Evolutionary conservation across 345 rosid species (phyloP), one percentile per base, ranked within the genome.

Genomic region (Lepidium didymum): DNA sequence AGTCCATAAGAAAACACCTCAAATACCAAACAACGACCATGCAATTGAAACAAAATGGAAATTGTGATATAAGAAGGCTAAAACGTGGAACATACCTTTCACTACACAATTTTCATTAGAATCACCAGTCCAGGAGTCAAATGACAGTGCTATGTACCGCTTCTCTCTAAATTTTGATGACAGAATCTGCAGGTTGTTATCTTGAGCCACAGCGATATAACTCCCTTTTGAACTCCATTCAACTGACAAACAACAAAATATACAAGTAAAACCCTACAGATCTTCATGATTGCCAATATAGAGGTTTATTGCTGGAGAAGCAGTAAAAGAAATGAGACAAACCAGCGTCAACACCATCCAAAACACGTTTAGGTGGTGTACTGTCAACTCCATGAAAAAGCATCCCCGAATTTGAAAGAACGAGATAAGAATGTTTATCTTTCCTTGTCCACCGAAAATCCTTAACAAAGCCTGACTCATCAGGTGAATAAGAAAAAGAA

Each of bases 321-420:
- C 4, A 56, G 51, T 40, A 45, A 23, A 38, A 72, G 34, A 36
- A 51, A 71, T 19, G 42, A 63, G 57, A 55, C 67, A 58, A 79
- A 94, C 99, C 96, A 0, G 97, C 97, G 75, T 94, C 96, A 56
- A 94, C 89, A 57, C 73, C 64, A 31, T 86, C 96, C 85, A 87
- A 75, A 40, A 86, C 75, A 78, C 65, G 69, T 49, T 76, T 72
- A 57, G 82, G 84, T 68, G 83, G 77, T 45, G 75, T 44, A 73
- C 56, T 59, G 64, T 79, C 75, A 77, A 67, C 74, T 65, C 89
- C 99, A 75, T 67, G 76, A 79, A 81, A 86, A 56, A 94, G 80
- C 79, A 75, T 80, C 35, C 87, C 82, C 50, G 67, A 16, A 62
- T 77, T 81, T 7, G 92, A 87, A 50, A 94, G 87, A 77, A 81